Conservation (phyloP, 2,329 filamentous ascomycete genomes). For the Diaporthe sp. region DNA sequence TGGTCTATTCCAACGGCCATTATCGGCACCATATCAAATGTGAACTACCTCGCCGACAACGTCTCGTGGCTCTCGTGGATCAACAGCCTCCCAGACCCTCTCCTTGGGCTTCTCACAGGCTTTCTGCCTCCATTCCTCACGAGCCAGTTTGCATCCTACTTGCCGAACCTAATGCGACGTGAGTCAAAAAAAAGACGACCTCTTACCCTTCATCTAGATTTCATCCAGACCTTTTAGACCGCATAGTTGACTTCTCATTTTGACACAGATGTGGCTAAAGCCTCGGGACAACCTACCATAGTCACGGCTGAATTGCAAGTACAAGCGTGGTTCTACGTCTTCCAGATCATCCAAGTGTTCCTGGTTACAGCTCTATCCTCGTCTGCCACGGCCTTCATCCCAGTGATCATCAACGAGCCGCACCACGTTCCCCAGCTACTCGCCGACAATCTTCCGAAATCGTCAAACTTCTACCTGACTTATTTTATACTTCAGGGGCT, state of each 20-base stretch:
- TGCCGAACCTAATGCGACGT: conserved; percentile 83
- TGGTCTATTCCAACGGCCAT: conserved; percentile 84
- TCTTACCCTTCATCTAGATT: conserved; percentile 35
- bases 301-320: conserved; percentile 82
- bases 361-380: conserved; percentile 84
- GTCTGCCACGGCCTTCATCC: conserved; percentile 74
- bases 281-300: conserved; percentile 78
- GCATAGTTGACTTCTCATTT: conserved; percentile 3
- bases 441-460: conserved; percentile 75
- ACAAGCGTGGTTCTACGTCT: conserved; percentile 85
- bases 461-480: conserved; percentile 82
- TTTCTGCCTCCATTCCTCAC: conserved; percentile 77
- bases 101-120: conserved; percentile 87
- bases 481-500: conserved; percentile 48
- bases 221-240: conserved; percentile 6
- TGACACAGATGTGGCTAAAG: conserved; percentile 73
- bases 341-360: conserved; percentile 88
- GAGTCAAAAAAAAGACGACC: conserved; percentile 50
- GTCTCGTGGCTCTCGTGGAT: conserved; percentile 83
- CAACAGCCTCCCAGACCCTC: conserved; percentile 81
- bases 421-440: conserved; percentile 67
- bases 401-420: conserved; percentile 72
- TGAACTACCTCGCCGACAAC: conserved; percentile 75
- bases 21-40: conserved; percentile 88
- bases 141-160: conserved; percentile 47